Conservation (phyloP, 495 filamentous ascomycete genomes). For the Astrothelium subdiscretum region DNA sequence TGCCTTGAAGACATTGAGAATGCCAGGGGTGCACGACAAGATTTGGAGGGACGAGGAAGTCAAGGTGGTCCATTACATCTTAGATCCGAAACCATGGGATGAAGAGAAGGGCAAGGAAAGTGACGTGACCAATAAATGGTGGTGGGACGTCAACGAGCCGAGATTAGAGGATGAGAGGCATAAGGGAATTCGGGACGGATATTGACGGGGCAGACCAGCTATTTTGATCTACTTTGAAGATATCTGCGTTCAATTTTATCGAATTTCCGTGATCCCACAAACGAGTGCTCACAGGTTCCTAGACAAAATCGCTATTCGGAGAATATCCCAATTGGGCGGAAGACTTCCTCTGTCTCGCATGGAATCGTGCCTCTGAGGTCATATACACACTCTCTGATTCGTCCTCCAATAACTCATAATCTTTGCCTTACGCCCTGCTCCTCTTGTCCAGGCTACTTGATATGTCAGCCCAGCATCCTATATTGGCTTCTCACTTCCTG, state of each 20-base stretch:
- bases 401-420: too few species aligned
- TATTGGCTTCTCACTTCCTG: too few species aligned
- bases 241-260: neutral
- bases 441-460: too few species aligned
- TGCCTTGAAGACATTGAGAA: constrained; percentile 65
- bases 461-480: too few species aligned
- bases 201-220: constrained; percentile 8
- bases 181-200: constrained; percentile 32
- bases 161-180: constrained; percentile 39
- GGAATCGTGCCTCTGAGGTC: too few species aligned
- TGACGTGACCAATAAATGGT: constrained; percentile 54
- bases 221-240: neutral
- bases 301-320: too few species aligned
- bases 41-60: constrained; percentile 70
- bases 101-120: constrained; percentile 37
- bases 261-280: too few species aligned
- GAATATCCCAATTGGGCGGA: too few species aligned
- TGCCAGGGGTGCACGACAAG: constrained; percentile 51
- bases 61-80: constrained; percentile 70
- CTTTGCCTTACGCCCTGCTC: too few species aligned
- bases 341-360: too few species aligned
- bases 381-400: too few species aligned
- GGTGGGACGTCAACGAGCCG: constrained; percentile 47
- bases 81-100: constrained; percentile 77
- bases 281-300: too few species aligned